These are phyloP conservation scores for Colletotrichum liaoningense DNA, from an alignment of 2,329 filamentous ascomycete genomes.

Conservation along the genomic window DNA sequence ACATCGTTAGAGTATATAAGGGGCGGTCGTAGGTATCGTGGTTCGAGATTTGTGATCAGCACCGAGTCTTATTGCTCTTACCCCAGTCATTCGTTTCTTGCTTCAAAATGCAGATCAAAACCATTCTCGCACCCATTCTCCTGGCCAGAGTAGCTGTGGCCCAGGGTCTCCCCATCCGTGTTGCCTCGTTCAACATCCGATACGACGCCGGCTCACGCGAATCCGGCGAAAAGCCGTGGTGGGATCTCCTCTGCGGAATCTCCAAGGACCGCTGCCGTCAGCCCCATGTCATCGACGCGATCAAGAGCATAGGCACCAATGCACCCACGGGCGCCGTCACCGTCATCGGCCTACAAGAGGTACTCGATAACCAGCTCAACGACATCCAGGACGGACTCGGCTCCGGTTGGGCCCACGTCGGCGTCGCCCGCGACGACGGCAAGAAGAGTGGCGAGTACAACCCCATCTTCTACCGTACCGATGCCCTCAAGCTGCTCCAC, in stretches of 20 bases:
- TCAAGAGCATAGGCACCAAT: conserved; percentile 63
- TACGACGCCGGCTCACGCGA: conserved; percentile 67
- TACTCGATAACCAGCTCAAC: conserved; percentile 68
- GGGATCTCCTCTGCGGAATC: conserved; percentile 41
- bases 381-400: conserved; percentile 67
- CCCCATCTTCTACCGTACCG: conserved; percentile 70
- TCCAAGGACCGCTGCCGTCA: conserved; percentile 54
- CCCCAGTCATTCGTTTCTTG: neutral
- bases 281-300: conserved; percentile 65
- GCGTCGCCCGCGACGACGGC: conserved; percentile 68
- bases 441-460: conserved; percentile 71
- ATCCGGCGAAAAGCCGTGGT: conserved; percentile 70
- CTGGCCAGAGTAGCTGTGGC: conserved; percentile 13
- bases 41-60: neutral
- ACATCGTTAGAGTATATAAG: neutral
- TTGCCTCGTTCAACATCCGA: conserved; percentile 75
- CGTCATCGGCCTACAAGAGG: conserved; percentile 78
- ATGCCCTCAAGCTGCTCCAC: conserved; percentile 61
- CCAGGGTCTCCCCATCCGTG: conserved; percentile 55
- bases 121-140: conserved; percentile 14
- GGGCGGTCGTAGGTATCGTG: too few species aligned
- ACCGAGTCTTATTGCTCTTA: neutral
- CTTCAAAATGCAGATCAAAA: conserved; percentile 26
- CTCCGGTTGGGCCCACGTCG: conserved; percentile 59
- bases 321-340: conserved; percentile 50